Conservation (phyloP, 805 yeast species). For the Huiozyma naganishii region DNA sequence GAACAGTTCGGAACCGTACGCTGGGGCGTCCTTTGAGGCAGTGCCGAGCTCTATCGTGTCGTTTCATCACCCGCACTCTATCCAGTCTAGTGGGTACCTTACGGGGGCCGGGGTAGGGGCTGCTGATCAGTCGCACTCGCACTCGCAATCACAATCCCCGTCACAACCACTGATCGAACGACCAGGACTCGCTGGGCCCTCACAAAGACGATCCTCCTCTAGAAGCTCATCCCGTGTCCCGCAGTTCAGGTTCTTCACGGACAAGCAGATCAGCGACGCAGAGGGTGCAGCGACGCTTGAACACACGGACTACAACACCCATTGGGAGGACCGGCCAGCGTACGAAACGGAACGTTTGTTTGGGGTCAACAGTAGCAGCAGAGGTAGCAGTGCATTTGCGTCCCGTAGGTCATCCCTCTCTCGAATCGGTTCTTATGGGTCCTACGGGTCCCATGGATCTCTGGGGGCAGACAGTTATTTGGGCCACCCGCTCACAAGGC, state of each 20-base stretch:
- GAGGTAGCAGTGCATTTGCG: conserved; percentile 19
- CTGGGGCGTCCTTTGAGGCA: conserved; percentile 68
- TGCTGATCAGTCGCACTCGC: background rate
- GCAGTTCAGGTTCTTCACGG: conserved; percentile 70
- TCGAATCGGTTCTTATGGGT: conserved; percentile 5
- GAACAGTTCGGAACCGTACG: conserved; percentile 58
- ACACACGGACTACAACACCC: conserved; percentile 61
- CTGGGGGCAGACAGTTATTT: conserved; percentile 12
- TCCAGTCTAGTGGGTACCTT: conserved; percentile 23
- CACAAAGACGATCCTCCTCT: conserved; percentile 14
- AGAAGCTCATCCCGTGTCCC: conserved; percentile 29
- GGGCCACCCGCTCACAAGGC: conserved; percentile 13
- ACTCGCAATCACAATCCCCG: too few species aligned
- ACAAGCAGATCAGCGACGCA: conserved; percentile 75
- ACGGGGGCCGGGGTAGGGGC: conserved; percentile 17
- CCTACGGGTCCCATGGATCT: background rate
- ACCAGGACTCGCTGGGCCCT: conserved; percentile 19
- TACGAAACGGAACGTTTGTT: conserved; percentile 36
- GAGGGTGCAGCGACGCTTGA: conserved; percentile 78
- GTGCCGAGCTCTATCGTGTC: conserved; percentile 72
- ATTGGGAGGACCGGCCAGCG: conserved; percentile 48
- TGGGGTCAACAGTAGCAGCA: conserved; percentile 21
- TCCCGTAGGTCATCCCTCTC: conserved; percentile 16
- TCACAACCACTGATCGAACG: conserved; percentile 1
- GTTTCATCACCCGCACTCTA: conserved; percentile 59